Evolutionary conservation across 169 alveolate species (phyloP).

Genomic region (Eimeria acervulina): DNA sequence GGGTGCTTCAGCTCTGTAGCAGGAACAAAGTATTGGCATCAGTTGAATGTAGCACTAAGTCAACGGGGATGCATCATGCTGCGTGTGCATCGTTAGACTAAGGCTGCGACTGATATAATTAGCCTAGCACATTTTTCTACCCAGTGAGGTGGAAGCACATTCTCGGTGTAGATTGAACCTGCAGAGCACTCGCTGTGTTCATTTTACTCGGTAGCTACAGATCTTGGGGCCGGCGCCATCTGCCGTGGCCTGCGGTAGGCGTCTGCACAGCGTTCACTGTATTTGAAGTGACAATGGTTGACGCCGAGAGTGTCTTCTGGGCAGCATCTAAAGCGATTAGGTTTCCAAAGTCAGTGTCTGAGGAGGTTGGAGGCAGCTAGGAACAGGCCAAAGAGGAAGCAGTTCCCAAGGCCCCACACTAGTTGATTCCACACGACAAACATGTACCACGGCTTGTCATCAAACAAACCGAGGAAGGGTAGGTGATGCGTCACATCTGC

Average conservation of each 20-base stretch:
- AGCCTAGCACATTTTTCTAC: not conserved
- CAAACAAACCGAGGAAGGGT: slow-evolving; percentile 12
- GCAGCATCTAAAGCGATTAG: not conserved
- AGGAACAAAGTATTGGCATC: not conserved
- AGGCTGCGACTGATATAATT: not conserved
- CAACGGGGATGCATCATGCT: not conserved
- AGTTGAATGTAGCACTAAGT: not conserved
- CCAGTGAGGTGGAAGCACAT: not conserved
- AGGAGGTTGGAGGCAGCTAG: slow-evolving; percentile 46
- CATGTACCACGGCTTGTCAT: slow-evolving; percentile 49
- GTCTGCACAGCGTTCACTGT: not conserved
- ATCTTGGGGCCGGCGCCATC: not conserved
- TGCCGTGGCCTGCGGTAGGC: not conserved
- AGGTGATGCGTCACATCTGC: slow-evolving; percentile 63
- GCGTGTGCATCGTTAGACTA: not conserved
- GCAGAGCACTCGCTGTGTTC: not conserved
- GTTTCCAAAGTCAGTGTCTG: not conserved
- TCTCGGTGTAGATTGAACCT: not conserved
- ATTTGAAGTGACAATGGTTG: not conserved
- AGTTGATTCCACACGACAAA: slow-evolving; percentile 63
- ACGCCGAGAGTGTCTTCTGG: not conserved
- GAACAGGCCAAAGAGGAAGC: slow-evolving; percentile 53
- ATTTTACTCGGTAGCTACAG: not conserved
- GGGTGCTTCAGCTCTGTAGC: not conserved
- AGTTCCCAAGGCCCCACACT: slow-evolving; percentile 22